Percentiles rank a stretch among this genome's conserved stretches.
phyloP scores from a whole-genome alignment of 805 yeast species.

The Barnettozyma botsteinii region DNA sequence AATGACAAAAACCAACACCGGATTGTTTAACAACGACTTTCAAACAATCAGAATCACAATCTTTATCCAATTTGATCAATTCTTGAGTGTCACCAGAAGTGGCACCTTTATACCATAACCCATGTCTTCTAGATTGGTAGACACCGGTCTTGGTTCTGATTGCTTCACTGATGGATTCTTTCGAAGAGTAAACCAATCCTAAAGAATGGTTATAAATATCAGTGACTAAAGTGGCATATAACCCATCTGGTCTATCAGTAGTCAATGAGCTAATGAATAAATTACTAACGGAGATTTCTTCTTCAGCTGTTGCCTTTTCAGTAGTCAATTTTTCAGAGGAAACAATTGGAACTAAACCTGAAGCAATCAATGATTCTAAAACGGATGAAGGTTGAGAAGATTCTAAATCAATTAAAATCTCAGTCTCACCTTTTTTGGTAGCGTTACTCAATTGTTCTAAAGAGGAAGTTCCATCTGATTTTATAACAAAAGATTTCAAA shows the following conservation, averaged over 20 bases:
- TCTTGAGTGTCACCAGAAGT: constrained; percentile 95
- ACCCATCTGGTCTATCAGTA: constrained; percentile 84
- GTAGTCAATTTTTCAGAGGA: constrained; percentile 16
- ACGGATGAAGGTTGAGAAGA: constrained; percentile 11
- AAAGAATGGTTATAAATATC: constrained; percentile 64
- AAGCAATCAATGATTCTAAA: constrained; percentile 18
- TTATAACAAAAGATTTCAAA: constrained; percentile 15
- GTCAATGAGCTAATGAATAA: constrained; percentile 47
- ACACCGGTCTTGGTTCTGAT: constrained; percentile 80
- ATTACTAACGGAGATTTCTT: constrained; percentile 33
- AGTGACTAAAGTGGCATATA: constrained; percentile 78
- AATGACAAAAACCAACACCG: constrained; percentile 92
- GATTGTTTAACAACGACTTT: constrained; percentile 80
- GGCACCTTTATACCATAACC: constrained; percentile 93
- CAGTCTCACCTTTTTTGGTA: constrained; percentile 15
- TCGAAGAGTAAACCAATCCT: constrained; percentile 89
- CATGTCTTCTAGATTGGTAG: constrained; percentile 87
- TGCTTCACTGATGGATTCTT: constrained; percentile 76
- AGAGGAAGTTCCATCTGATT: constrained; percentile 15
- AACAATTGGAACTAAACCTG: constrained; percentile 23
- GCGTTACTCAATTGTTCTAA: constrained; percentile 17
- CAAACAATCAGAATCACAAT: constrained; percentile 91
- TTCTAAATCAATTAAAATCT: constrained; percentile 13
- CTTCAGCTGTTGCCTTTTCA: constrained; percentile 13
- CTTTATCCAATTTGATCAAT: constrained; percentile 59